Conservation (phyloP, 805 yeast genomes). For the Yarrowia sp. region DNA sequence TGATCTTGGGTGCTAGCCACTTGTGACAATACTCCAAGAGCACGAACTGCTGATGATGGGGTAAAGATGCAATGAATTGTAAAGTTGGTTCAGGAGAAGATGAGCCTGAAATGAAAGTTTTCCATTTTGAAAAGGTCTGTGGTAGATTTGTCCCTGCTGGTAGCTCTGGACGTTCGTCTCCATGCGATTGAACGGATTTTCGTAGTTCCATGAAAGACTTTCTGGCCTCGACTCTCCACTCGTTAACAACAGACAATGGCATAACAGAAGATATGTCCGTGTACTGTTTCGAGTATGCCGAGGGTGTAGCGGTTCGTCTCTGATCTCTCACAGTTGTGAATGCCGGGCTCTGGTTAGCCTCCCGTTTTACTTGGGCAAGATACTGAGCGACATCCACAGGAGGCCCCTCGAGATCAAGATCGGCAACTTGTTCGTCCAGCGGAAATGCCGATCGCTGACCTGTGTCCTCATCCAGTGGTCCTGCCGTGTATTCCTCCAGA, state of each 20-base stretch:
- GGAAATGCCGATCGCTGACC: conserved; percentile 39
- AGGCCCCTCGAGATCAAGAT: neutral
- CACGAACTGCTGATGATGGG: conserved; percentile 39
- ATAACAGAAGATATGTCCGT: neutral
- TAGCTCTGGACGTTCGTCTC: neutral
- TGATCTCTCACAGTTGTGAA: neutral
- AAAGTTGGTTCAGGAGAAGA: conserved; percentile 36
- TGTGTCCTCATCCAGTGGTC: conserved; percentile 32
- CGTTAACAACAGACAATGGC: conserved; percentile 3
- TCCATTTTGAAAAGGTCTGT: conserved; percentile 44
- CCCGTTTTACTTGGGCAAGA: conserved; percentile 8
- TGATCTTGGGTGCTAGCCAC: conserved; percentile 42
- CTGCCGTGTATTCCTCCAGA: conserved; percentile 27
- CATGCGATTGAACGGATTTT: neutral
- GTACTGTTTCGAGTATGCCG: conserved; percentile 1
- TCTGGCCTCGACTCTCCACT: conserved; percentile 5
- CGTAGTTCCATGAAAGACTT: neutral
- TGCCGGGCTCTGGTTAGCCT: conserved; percentile 1
- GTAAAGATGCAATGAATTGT: conserved; percentile 38
- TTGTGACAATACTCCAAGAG: conserved; percentile 43
- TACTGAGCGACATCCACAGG: conserved; percentile 9
- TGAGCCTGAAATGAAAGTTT: conserved; percentile 39
- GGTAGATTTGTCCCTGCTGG: conserved; percentile 37
- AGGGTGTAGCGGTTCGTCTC: neutral
- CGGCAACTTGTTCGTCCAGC: conserved; percentile 11